These are phyloP conservation scores for Punctularia strigosozonata DNA, from an alignment of 768 basidiomycete genomes.

Conservation along the genomic window DNA sequence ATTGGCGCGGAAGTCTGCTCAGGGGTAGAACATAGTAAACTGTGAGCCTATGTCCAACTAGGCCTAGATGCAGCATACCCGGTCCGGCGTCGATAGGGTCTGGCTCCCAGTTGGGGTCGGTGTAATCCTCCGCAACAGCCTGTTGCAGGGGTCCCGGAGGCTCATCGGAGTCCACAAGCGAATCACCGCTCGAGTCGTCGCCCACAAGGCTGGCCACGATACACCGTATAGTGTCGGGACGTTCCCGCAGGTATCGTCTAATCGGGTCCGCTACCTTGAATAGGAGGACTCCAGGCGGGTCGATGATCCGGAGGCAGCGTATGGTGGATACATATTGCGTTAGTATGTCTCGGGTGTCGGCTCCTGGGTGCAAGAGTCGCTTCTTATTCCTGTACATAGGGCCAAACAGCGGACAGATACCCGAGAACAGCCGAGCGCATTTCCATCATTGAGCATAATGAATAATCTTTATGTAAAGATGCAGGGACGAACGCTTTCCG, in stretches of 20 bases:
- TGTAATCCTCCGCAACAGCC: slow-evolving; percentile 73
- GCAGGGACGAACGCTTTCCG: slow-evolving; percentile 55
- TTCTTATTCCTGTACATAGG: slow-evolving; percentile 62
- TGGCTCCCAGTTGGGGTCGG: slow-evolving; percentile 89
- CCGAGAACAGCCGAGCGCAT: no score
- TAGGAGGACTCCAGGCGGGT: slow-evolving; percentile 85
- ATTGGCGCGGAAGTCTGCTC: slow-evolving; percentile 81
- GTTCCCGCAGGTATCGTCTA: slow-evolving; percentile 73
- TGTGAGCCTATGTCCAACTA: not conserved
- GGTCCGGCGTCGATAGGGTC: slow-evolving; percentile 96
- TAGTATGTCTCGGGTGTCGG: slow-evolving; percentile 86
- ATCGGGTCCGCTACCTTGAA: slow-evolving; percentile 94
- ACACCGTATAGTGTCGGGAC: slow-evolving; percentile 87
- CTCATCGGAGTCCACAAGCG: slow-evolving; percentile 77
- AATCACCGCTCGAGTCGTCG: slow-evolving; percentile 70
- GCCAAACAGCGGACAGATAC: no score
- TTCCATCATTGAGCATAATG: no score
- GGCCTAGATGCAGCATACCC: slow-evolving; percentile 32
- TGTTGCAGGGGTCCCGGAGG: slow-evolving; percentile 67
- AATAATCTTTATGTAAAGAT: slow-evolving; percentile 3
- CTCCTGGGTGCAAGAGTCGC: slow-evolving; percentile 90
- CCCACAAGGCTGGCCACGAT: slow-evolving; percentile 89
- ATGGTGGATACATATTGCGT: slow-evolving; percentile 88
- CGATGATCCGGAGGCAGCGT: slow-evolving; percentile 78
- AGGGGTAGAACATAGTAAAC: not conserved